Evolutionary conservation across 2,329 filamentous ascomycete species (phyloP).

Genomic region (Colletotrichum viniferum): DNA sequence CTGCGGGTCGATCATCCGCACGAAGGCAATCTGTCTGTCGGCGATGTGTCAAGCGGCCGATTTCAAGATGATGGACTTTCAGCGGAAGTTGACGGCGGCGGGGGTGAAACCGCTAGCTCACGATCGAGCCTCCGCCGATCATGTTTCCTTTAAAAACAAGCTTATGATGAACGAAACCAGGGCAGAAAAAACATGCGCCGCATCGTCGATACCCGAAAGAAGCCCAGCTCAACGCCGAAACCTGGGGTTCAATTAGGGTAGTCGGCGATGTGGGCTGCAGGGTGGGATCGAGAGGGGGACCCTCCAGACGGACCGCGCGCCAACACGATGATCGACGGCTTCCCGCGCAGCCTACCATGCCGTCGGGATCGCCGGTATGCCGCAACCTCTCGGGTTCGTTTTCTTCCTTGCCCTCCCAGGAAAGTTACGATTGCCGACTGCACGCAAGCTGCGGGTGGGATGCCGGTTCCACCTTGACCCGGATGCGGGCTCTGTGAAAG

Average conservation of each 20-base stretch:
- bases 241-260: background rate
- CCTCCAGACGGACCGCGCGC: background rate
- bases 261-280: background rate
- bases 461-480: background rate
- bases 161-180: background rate
- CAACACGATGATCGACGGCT: slow-evolving; percentile 6
- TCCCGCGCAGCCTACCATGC: background rate
- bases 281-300: background rate
- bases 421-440: background rate
- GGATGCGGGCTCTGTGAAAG: background rate
- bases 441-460: background rate
- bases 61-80: background rate
- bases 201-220: background rate
- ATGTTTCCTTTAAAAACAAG: background rate
- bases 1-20: background rate
- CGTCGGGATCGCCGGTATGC: background rate
- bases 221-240: background rate
- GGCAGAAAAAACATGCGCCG: background rate
- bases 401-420: background rate
- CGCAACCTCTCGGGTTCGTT: background rate
- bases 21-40: background rate
- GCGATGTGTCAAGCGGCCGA: background rate
- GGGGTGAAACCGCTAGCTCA: background rate
- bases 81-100: background rate
- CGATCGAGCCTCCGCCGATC: background rate